phyloP scores from a whole-genome alignment of 75 land plant species.

The Cunninghamia lanceolata region DNA sequence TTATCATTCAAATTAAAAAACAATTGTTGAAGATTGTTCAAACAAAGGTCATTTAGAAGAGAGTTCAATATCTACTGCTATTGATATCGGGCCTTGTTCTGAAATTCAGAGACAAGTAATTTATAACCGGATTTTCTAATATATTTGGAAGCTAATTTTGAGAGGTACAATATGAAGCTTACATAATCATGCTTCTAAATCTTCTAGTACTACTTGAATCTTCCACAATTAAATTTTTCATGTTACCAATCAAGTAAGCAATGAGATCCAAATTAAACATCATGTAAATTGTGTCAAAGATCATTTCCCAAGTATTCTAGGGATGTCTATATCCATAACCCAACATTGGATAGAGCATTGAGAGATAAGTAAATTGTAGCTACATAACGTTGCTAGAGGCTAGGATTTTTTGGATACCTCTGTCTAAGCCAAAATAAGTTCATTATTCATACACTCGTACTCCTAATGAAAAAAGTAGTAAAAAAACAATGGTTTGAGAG shows the following conservation, averaged over 20 bases:
- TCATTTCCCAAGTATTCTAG: constrained; percentile 23
- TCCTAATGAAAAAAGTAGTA: no score
- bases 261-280: constrained; percentile 27
- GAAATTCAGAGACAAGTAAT: constrained; percentile 28
- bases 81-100: constrained; percentile 21
- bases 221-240: constrained; percentile 31
- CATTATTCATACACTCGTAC: no score
- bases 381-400: constrained; percentile 25
- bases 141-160: constrained; percentile 19
- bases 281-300: no score
- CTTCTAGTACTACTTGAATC: constrained; percentile 20
- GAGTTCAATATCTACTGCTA: constrained; percentile 16
- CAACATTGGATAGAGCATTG: constrained; percentile 29
- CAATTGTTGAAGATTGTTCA: constrained; percentile 20
- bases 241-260: constrained; percentile 38
- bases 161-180: constrained; percentile 15
- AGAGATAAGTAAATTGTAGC: constrained; percentile 29
- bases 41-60: constrained; percentile 25
- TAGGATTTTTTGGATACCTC: no score
- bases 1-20: no score
- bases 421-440: no score
- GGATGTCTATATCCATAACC: constrained; percentile 40
- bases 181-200: constrained; percentile 26
- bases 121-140: constrained; percentile 26
- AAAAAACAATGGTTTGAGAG: no score